Evolutionary conservation across 1,139 yeast species (phyloP), one percentile per base, ranked within the genome.

Genomic region (Pneumocystis murina): DNA sequence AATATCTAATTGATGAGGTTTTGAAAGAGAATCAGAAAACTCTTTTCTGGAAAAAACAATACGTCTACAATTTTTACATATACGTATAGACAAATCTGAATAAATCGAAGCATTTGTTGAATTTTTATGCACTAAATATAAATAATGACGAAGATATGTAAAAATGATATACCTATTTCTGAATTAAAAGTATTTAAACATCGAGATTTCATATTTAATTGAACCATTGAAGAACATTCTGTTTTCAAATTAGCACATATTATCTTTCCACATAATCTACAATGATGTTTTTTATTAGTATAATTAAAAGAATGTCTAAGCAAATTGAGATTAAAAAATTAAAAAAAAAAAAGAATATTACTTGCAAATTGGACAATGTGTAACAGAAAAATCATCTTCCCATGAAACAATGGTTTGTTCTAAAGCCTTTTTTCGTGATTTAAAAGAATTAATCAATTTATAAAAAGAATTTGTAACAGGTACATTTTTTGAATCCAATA

Each of bases 241-340:
- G 55, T 10, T 33, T 69, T 70, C 0, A 80, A 71, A 69, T 85
- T 86, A 55, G 87, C 95, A 75, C 97, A 91, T 0, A 89, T 90
- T 0, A 87, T 81, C 40, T 75, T 72, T 0, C 97, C 97, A 75
- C 97, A 92, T 41, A 88, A 73, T 41, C 96, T 77, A 72, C 96
- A 89, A 72, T 89, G 97, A 71, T 92, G 97, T 69, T 87, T 89
- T 64, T 96, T 77, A 28, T 82, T 72, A 5, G 85, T 72, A 61
- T 86, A 75, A 38, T 79, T 79, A 72, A 89, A 92, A 48, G 72
- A 70, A 48, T 10, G 4, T 20, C 55, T 48, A 24, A 24, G 10
- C 35, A 7, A 48, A 20, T 24, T 48, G 7, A 24, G n/a, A 24
- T 6, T 24, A 48, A 24, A 20, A 48, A 48, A 24, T 17, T 12